Evolutionary conservation across 148 eudicot species (phyloP).

Genomic region (Limonium bicolor): DNA sequence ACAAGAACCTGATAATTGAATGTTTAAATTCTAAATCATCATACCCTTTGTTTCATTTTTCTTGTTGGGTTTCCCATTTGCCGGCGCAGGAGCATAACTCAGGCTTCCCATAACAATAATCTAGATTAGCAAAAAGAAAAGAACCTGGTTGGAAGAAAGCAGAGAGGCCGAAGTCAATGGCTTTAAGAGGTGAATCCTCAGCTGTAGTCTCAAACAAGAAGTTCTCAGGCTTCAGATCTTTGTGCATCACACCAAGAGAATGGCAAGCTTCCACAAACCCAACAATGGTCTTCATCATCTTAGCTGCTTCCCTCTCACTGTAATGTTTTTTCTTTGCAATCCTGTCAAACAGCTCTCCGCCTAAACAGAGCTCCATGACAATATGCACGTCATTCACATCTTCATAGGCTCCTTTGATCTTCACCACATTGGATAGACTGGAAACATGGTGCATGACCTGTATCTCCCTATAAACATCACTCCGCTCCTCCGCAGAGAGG

Average conservation of each 20-base stretch:
- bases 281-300: conserved; percentile 40
- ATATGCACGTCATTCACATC: conserved; percentile 38
- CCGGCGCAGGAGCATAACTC: too few species aligned
- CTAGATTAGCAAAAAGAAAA: too few species aligned
- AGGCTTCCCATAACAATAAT: too few species aligned
- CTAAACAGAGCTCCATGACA: conserved; percentile 63
- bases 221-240: conserved; percentile 72
- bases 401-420: conserved; percentile 49
- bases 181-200: conserved; percentile 48
- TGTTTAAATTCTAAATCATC: neutral
- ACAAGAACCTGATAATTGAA: neutral
- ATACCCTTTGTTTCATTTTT: neutral
- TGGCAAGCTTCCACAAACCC: conserved; percentile 55
- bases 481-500: conserved; percentile 42
- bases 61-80: too few species aligned
- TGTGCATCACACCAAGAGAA: conserved; percentile 63
- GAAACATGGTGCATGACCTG: conserved; percentile 64
- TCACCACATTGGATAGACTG: conserved; percentile 32
- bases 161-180: conserved; percentile 59
- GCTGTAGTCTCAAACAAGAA: conserved; percentile 33
- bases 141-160: conserved; percentile 61
- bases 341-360: conserved; percentile 66
- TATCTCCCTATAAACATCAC: conserved; percentile 59
- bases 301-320: conserved; percentile 52
- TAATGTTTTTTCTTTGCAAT: conserved; percentile 53